phyloP scores from a whole-genome alignment of 345 rosid genomes.

The Psidium friedrichsthalianum region DNA sequence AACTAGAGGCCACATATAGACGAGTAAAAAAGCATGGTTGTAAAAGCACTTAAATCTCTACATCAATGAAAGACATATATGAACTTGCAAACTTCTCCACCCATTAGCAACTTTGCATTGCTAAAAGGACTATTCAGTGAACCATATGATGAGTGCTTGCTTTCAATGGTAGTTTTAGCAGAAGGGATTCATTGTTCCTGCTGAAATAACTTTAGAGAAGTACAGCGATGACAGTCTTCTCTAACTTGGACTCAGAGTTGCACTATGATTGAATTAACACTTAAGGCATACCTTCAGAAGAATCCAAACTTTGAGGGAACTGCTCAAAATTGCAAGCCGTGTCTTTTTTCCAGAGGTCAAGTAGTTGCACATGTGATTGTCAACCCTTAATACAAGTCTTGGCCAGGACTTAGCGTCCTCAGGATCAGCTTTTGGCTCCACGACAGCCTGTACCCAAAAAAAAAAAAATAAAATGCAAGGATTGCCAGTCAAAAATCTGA shows the following conservation, averaged over 20 bases:
- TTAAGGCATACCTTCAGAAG: constrained; percentile 58
- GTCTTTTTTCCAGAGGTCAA: constrained; percentile 80
- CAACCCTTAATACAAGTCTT: constrained; percentile 67
- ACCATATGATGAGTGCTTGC: background rate
- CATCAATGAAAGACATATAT: background rate
- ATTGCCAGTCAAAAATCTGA: background rate
- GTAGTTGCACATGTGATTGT: constrained; percentile 75
- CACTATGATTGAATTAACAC: background rate
- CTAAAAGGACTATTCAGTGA: background rate
- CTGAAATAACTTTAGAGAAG: background rate
- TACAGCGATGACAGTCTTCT: background rate
- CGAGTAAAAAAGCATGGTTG: background rate
- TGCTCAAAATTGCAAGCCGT: constrained; percentile 71
- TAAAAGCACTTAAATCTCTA: background rate
- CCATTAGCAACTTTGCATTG: background rate
- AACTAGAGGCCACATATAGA: background rate
- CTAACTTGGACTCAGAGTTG: background rate
- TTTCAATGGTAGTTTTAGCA: background rate
- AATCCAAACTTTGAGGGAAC: constrained; percentile 93
- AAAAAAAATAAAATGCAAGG: background rate
- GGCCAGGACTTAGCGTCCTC: constrained; percentile 86
- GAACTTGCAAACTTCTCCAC: background rate
- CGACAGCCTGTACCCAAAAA: constrained; percentile 39
- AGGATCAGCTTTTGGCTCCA: constrained; percentile 46
- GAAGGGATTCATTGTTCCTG: background rate